Evolutionary conservation across 75 land plant species (phyloP).

Genomic region (Azolla pinnata): DNA sequence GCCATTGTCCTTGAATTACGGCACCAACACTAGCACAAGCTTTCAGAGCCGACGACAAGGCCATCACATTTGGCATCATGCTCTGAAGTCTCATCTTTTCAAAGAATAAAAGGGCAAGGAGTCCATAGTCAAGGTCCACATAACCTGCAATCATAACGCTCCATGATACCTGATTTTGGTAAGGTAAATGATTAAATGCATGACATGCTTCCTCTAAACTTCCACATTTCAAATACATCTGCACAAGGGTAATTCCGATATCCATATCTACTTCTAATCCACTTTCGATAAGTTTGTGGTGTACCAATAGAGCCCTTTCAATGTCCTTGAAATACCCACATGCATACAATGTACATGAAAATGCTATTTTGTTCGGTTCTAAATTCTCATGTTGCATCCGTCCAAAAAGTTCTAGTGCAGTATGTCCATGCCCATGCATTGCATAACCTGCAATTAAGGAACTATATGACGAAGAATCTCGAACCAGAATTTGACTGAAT

Average conservation of each 20-base stretch:
- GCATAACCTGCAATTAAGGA: slow-evolving; percentile 27
- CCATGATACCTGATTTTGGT: slow-evolving; percentile 50
- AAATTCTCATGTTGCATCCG: too few relatives aligned
- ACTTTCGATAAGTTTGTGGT: slow-evolving; percentile 10
- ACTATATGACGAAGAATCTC: slow-evolving; percentile 38
- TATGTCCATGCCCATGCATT: slow-evolving; percentile 18
- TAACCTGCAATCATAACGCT: slow-evolving; percentile 52
- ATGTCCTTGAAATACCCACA: too few relatives aligned
- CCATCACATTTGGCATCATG: slow-evolving; percentile 35
- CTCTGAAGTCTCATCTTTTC: slow-evolving; percentile 25
- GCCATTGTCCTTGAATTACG: slow-evolving; percentile 29
- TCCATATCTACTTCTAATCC: slow-evolving; percentile 39
- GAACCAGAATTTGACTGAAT: slow-evolving; percentile 12
- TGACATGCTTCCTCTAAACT: slow-evolving; percentile 25
- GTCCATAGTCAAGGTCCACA: slow-evolving; percentile 42
- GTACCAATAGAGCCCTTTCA: too few relatives aligned
- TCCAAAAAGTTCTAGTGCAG: slow-evolving; percentile 25
- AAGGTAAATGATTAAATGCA: slow-evolving; percentile 16
- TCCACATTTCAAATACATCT: slow-evolving; percentile 48
- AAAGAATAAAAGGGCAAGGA: slow-evolving; percentile 43
- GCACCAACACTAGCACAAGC: slow-evolving; percentile 51
- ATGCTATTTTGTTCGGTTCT: too few relatives aligned
- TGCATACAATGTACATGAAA: too few relatives aligned
- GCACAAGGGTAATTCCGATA: slow-evolving; percentile 41
- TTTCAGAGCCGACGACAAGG: slow-evolving; percentile 46